Evolutionary conservation across 345 rosid genomes (phyloP).

Genomic region (Eucalyptus melliodora): DNA sequence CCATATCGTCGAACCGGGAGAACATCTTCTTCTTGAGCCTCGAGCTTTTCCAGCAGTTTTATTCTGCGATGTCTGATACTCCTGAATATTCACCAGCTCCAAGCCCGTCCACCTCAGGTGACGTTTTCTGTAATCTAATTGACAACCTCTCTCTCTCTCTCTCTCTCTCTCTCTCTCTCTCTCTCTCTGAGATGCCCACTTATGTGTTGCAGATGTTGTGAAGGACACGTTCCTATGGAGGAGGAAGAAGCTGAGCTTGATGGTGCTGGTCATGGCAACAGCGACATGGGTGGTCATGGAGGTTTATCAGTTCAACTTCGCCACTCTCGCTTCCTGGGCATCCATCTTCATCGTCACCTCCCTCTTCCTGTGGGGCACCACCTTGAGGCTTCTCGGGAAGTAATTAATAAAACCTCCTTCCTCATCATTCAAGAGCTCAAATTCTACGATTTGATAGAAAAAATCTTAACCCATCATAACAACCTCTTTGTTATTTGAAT

Average conservation of each 20-base stretch:
- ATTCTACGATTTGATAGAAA: not conserved
- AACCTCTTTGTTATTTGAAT: not conserved
- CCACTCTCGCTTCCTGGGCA: not conserved
- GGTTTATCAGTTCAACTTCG: not conserved
- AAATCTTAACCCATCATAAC: not conserved
- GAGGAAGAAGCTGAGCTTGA: not conserved
- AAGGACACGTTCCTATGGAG: not conserved
- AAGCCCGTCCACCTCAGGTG: not conserved
- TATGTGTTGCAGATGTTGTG: not conserved
- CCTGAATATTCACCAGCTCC: not conserved
- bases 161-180: not conserved
- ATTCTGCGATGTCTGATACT: not conserved
- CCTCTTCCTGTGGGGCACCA: not conserved
- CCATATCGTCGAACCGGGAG: not conserved
- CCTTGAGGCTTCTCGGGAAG: not conserved
- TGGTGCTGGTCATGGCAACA: not conserved
- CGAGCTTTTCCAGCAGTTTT: not conserved
- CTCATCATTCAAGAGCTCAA: not conserved
- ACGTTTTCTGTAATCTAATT: not conserved
- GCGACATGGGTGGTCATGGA: not conserved
- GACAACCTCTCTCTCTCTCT: not conserved
- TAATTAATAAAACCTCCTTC: not conserved
- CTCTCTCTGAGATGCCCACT: not conserved
- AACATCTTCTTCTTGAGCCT: not conserved
- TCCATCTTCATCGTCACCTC: not conserved